phyloP scores from a whole-genome alignment of 192 early-diverging fungal genomes.

The Paraglomus occultum region DNA sequence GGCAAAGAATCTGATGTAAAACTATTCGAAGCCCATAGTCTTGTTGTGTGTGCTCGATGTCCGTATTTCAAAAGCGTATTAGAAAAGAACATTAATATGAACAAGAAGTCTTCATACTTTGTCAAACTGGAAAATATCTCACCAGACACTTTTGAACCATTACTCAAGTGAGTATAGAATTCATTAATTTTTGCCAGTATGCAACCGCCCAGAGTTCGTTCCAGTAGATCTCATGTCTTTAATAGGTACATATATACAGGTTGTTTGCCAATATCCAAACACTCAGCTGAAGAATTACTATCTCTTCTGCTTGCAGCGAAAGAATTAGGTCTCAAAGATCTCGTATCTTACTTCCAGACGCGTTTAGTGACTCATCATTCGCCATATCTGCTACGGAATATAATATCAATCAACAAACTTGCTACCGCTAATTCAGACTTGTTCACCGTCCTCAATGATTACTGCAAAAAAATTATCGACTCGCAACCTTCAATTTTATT shows the following conservation, averaged over 20 bases:
- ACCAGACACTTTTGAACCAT: too few species aligned
- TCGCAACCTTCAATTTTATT: neutral
- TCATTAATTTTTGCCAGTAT: too few species aligned
- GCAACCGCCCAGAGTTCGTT: too few species aligned
- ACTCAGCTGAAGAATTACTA: slow-evolving; percentile 12
- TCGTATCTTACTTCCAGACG: slow-evolving; percentile 11
- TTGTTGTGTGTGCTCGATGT: too few species aligned
- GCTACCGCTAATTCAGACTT: neutral
- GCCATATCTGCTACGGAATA: neutral
- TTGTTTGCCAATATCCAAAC: slow-evolving; percentile 1
- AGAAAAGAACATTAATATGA: too few species aligned
- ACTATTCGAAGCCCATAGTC: too few species aligned
- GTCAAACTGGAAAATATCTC: too few species aligned
- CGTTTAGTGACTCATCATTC: slow-evolving; percentile 4
- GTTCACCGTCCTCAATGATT: neutral
- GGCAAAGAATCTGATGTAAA: too few species aligned
- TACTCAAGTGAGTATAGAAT: too few species aligned
- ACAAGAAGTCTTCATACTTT: too few species aligned
- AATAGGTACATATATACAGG: slow-evolving; percentile 29
- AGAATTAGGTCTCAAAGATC: slow-evolving; percentile 25
- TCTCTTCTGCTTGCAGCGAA: slow-evolving; percentile 16
- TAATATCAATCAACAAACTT: neutral
- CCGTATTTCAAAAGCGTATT: too few species aligned
- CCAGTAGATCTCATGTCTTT: too few species aligned
- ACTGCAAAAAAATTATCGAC: neutral